Evolutionary conservation across 768 basidiomycete species (phyloP).

Genomic region (Porpolomopsis calyptriformis): DNA sequence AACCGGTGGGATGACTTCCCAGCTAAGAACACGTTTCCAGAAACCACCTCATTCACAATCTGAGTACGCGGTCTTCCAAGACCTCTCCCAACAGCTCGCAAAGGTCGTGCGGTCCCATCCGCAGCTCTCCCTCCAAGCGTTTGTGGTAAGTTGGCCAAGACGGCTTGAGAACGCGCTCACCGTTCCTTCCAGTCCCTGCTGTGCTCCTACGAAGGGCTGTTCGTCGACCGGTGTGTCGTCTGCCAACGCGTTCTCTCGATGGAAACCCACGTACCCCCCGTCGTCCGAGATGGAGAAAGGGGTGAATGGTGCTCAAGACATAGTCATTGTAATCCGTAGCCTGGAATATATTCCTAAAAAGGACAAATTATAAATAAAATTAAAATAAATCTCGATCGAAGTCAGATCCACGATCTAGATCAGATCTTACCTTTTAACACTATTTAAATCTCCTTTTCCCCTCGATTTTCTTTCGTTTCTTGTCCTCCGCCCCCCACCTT

Average conservation of each 20-base stretch:
- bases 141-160: slow-evolving; percentile 33
- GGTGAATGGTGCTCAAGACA: slow-evolving; percentile 45
- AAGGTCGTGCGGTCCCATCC: slow-evolving; percentile 47
- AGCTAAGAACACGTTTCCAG: slow-evolving; percentile 22
- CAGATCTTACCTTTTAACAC: no score
- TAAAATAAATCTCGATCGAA: no score
- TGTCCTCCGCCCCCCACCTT: no score
- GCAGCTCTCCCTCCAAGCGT: slow-evolving; percentile 38
- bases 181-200: slow-evolving; percentile 35
- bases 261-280: slow-evolving; percentile 65
- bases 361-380: slow-evolving; percentile 32
- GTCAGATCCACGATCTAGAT: no score
- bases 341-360: background rate
- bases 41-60: slow-evolving; percentile 62
- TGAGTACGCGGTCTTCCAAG: slow-evolving; percentile 52
- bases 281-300: slow-evolving; percentile 44
- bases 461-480: no score
- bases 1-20: background rate
- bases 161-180: background rate
- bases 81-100: slow-evolving; percentile 56
- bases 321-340: slow-evolving; percentile 6
- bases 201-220: slow-evolving; percentile 47
- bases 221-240: slow-evolving; percentile 45
- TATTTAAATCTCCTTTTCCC: no score
- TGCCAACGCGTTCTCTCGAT: slow-evolving; percentile 59